Evolutionary conservation across 2,329 filamentous ascomycete genomes (phyloP).

Genomic region (Geosmithia morbida): DNA sequence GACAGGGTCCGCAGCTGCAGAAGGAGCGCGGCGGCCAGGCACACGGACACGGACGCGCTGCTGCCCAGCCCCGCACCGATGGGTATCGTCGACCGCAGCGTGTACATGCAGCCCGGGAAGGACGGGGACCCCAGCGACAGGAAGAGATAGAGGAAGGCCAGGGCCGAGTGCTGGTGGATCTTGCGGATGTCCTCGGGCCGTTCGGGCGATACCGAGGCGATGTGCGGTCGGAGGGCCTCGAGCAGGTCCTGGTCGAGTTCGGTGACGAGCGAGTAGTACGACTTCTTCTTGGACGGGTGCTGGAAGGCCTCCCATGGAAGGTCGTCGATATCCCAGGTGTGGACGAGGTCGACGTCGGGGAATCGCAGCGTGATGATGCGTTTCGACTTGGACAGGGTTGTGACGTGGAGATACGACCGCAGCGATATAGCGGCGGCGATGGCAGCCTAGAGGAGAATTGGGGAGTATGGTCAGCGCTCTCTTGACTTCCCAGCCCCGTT

Average conservation of each 20-base stretch:
- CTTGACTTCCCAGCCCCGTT: too few species aligned
- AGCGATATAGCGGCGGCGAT: slow-evolving; percentile 92
- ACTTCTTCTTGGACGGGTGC: slow-evolving; percentile 75
- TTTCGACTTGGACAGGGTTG: slow-evolving; percentile 81
- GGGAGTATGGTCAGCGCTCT: not conserved
- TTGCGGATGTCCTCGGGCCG: slow-evolving; percentile 61
- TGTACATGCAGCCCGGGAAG: slow-evolving; percentile 75
- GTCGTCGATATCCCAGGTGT: slow-evolving; percentile 89
- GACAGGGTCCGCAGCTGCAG: slow-evolving; percentile 79
- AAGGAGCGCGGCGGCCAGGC: slow-evolving; percentile 69
- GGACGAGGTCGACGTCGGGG: slow-evolving; percentile 75
- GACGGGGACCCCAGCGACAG: slow-evolving; percentile 69
- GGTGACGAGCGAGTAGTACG: slow-evolving; percentile 83
- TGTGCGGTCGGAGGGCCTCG: slow-evolving; percentile 65
- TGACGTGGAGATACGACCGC: slow-evolving; percentile 91
- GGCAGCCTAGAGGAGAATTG: slow-evolving; percentile 48
- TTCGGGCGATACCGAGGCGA: slow-evolving; percentile 53
- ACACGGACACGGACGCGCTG: slow-evolving; percentile 89
- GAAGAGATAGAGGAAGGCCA: slow-evolving; percentile 85
- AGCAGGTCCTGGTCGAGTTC: slow-evolving; percentile 72
- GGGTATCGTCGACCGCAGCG: slow-evolving; percentile 83
- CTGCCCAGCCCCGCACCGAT: slow-evolving; percentile 85
- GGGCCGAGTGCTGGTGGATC: slow-evolving; percentile 69
- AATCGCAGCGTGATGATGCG: slow-evolving; percentile 80
- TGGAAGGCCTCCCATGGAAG: slow-evolving; percentile 79